Conservation (phyloP, 2,329 filamentous ascomycete species). For the Ophiocordyceps camponoti-rufipedis region DNA sequence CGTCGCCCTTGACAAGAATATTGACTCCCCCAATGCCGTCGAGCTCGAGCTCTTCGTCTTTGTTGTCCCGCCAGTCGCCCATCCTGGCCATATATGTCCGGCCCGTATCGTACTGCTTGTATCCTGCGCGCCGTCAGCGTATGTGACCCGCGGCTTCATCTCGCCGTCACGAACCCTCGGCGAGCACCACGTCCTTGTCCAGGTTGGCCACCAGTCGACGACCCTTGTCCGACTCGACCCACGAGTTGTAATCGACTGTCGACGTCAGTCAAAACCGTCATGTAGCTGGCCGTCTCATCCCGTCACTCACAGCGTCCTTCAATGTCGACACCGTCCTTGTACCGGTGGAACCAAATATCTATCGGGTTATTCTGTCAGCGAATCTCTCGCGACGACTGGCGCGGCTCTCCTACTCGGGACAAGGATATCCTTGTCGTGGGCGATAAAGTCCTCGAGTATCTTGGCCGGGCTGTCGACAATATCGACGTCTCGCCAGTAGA, state of each 20-base stretch:
- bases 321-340: constrained; percentile 63
- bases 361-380: constrained; percentile 8
- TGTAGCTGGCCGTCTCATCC: neutral
- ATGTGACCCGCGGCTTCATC: neutral
- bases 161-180: constrained; percentile 47
- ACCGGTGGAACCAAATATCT: constrained; percentile 97
- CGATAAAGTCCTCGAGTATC: constrained; percentile 89
- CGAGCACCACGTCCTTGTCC: constrained; percentile 66
- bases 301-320: constrained; percentile 70
- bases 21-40: constrained; percentile 96
- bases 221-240: constrained; percentile 82
- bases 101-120: constrained; percentile 83
- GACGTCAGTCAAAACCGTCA: constrained; percentile 3
- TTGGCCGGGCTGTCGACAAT: constrained; percentile 76
- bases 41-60: constrained; percentile 79
- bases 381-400: neutral
- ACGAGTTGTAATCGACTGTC: constrained; percentile 94
- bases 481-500: constrained; percentile 96
- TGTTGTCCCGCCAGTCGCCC: constrained; percentile 85
- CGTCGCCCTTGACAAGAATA: constrained; percentile 93
- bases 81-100: constrained; percentile 78
- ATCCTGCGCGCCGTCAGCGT: constrained; percentile 36
- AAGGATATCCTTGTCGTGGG: constrained; percentile 80
- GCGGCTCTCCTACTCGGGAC: constrained; percentile 61
- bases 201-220: constrained; percentile 55